Conservation (phyloP, 2,329 filamentous ascomycete species). For the Botryotinia calthae region DNA sequence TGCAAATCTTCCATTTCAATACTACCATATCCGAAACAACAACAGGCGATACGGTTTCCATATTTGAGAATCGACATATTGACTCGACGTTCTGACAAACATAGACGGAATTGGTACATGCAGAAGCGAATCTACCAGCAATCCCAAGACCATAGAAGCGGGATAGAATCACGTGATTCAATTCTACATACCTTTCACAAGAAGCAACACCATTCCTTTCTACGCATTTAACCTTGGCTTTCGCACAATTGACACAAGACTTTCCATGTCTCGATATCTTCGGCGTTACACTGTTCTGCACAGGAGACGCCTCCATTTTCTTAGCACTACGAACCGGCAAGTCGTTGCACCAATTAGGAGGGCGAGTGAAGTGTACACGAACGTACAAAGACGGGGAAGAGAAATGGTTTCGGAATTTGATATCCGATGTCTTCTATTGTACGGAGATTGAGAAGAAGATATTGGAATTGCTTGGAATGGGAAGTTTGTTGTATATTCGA, state of each 20-base stretch:
- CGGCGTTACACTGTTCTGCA: neutral
- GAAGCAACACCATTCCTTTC: neutral
- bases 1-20: neutral
- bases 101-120: neutral
- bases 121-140: neutral
- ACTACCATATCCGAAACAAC: neutral
- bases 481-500: neutral
- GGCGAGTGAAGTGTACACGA: neutral
- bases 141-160: neutral
- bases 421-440: neutral
- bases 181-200: constrained; percentile 17
- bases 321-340: neutral
- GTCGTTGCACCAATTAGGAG: neutral
- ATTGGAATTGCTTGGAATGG: neutral
- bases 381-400: neutral
- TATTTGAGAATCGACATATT: neutral
- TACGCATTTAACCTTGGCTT: constrained; percentile 16
- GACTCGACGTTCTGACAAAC: neutral
- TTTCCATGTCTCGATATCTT: constrained; percentile 12
- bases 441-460: neutral
- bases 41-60: no score
- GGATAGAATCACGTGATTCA: neutral
- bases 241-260: constrained; percentile 15
- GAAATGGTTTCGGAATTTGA: neutral
- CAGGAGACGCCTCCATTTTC: neutral